Conservation (phyloP, 495 filamentous ascomycete genomes). For the Tuber magnatum region DNA sequence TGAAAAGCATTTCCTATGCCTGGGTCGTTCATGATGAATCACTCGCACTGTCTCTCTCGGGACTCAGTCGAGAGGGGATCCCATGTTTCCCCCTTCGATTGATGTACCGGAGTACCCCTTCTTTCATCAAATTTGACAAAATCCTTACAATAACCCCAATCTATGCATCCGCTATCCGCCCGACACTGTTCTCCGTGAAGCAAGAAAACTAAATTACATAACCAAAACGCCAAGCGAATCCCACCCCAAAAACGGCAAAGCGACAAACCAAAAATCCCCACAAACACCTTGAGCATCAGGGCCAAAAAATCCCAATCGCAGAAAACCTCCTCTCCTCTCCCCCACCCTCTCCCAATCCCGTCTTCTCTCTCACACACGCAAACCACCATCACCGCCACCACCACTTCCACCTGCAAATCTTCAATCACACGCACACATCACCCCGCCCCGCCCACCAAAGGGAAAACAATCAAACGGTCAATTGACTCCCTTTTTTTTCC, state of each 20-base stretch:
- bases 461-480: neutral
- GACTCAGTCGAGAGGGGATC: neutral
- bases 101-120: neutral
- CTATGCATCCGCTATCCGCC: neutral
- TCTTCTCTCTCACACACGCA: neutral
- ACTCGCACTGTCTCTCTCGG: neutral
- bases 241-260: neutral
- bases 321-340: neutral
- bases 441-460: neutral
- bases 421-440: neutral
- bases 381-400: neutral
- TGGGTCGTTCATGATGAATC: neutral
- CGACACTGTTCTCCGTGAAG: neutral
- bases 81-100: neutral
- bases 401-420: neutral
- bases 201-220: neutral
- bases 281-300: neutral
- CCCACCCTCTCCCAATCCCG: neutral
- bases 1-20: neutral
- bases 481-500: neutral
- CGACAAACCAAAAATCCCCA: neutral
- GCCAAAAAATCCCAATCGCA: neutral
- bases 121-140: neutral
- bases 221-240: neutral
- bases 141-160: neutral